Evolutionary conservation across 2,329 filamentous ascomycete genomes (phyloP).

Genomic region (Clathrospora elynae): DNA sequence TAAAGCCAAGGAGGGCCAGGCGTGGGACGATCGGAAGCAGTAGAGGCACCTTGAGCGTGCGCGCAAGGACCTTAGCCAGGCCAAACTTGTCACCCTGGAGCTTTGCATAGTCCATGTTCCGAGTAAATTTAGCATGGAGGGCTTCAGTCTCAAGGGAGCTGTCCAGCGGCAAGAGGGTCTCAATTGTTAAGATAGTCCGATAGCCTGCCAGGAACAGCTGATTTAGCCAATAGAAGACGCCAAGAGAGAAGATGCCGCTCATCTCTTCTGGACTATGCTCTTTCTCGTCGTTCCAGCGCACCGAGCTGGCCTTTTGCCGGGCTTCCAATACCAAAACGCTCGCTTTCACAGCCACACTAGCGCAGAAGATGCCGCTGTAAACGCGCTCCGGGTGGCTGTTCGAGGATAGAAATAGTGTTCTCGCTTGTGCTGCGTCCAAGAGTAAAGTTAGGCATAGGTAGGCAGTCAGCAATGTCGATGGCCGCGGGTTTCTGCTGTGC

Average conservation of each 20-base stretch:
- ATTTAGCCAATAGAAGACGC: slow-evolving; percentile 48
- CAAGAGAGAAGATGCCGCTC: slow-evolving; percentile 41
- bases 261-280: slow-evolving; percentile 42
- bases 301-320: slow-evolving; percentile 30
- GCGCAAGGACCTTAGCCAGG: slow-evolving; percentile 28
- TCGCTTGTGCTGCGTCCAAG: slow-evolving; percentile 17
- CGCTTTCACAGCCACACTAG: slow-evolving; percentile 24
- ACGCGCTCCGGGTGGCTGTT: slow-evolving; percentile 3
- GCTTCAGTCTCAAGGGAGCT: slow-evolving; percentile 14
- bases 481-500: slow-evolving; percentile 19
- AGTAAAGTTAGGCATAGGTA: slow-evolving; percentile 25
- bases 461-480: slow-evolving; percentile 19
- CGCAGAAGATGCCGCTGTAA: slow-evolving; percentile 17
- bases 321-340: slow-evolving; percentile 29
- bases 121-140: slow-evolving; percentile 22
- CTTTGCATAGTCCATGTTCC: slow-evolving; percentile 14
- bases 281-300: slow-evolving; percentile 26
- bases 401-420: slow-evolving; percentile 21
- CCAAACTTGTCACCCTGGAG: slow-evolving; percentile 20
- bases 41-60: slow-evolving; percentile 30
- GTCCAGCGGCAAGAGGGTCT: slow-evolving; percentile 40
- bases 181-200: slow-evolving; percentile 30
- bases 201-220: slow-evolving; percentile 40
- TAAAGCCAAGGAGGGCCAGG: slow-evolving; percentile 31
- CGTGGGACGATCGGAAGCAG: slow-evolving; percentile 30